These are phyloP conservation scores for Sphagnum magellanicum DNA, from an alignment of 228 moss, liverwort and hornwort genomes.

Conservation along the genomic window DNA sequence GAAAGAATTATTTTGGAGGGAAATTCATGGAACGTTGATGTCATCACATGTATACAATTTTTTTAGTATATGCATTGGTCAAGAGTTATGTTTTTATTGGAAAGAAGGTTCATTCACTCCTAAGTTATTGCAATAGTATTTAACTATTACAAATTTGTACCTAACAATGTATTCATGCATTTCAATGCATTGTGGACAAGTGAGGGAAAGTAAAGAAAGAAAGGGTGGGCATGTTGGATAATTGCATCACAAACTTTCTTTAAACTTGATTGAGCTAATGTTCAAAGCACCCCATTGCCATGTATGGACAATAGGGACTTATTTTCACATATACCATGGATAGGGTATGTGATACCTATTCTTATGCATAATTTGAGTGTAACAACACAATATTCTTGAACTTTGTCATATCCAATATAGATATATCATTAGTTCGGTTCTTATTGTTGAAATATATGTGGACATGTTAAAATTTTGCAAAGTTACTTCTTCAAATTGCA, in stretches of 20 bases:
- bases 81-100: too few species aligned
- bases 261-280: conserved; percentile 60
- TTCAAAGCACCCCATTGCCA: conserved; percentile 63
- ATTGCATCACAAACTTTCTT: conserved; percentile 67
- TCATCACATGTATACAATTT: conserved; percentile 21
- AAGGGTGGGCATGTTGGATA: conserved; percentile 60
- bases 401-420: not conserved
- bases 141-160: too few species aligned
- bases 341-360: too few species aligned
- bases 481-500: conserved; percentile 27
- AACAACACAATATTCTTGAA: too few species aligned
- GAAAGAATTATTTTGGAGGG: conserved; percentile 45
- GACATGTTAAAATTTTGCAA: conserved; percentile 51
- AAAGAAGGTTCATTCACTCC: too few species aligned
- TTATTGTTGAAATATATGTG: too few species aligned
- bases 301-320: conserved; percentile 4
- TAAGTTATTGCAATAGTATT: too few species aligned
- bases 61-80: too few species aligned
- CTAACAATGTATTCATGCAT: too few species aligned
- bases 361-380: too few species aligned
- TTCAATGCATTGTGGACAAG: conserved; percentile 14
- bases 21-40: conserved; percentile 61
- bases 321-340: too few species aligned
- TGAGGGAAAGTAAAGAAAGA: conserved; percentile 45
- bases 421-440: too few species aligned